Conservation (phyloP, 2,329 filamentous ascomycete species). For the Apiospora malaysiana region DNA sequence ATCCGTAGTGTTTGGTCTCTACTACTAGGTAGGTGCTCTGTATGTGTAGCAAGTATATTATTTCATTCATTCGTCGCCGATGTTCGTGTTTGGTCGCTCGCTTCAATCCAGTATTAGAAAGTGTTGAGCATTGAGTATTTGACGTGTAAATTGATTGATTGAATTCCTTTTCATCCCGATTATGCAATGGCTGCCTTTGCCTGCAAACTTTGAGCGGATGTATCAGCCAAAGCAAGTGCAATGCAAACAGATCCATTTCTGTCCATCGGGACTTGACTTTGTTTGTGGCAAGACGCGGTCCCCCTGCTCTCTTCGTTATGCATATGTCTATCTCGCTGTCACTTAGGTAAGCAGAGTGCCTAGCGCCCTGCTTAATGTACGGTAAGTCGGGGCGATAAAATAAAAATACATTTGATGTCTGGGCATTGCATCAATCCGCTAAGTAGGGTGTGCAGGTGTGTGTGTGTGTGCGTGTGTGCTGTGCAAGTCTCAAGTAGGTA, state of each 20-base stretch:
- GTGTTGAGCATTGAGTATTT: not conserved
- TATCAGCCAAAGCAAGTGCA: constrained; percentile 18
- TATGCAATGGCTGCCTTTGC: constrained; percentile 5
- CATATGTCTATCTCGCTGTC: constrained; percentile 3
- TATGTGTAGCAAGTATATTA: not conserved
- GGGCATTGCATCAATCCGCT: not conserved
- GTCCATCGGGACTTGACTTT: constrained; percentile 14
- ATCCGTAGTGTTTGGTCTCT: not conserved
- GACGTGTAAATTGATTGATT: not conserved
- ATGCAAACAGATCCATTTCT: constrained; percentile 19
- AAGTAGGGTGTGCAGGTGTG: not conserved
- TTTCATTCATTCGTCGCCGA: not conserved
- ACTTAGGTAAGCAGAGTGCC: constrained; percentile 14
- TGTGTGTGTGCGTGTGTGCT: not conserved
- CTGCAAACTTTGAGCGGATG: constrained; percentile 7
- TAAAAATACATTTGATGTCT: not conserved
- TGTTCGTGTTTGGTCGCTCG: not conserved
- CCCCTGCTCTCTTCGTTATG: constrained; percentile 4
- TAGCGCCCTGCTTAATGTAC: not conserved
- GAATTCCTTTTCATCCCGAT: not conserved
- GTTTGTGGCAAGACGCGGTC: constrained; percentile 15
- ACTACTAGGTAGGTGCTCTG: not conserved
- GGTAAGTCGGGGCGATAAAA: not conserved
- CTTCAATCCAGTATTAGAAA: not conserved
- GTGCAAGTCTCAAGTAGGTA: not conserved